phyloP scores from a whole-genome alignment of 2,329 filamentous ascomycete species.

The Myriosclerotinia scirpicola region DNA sequence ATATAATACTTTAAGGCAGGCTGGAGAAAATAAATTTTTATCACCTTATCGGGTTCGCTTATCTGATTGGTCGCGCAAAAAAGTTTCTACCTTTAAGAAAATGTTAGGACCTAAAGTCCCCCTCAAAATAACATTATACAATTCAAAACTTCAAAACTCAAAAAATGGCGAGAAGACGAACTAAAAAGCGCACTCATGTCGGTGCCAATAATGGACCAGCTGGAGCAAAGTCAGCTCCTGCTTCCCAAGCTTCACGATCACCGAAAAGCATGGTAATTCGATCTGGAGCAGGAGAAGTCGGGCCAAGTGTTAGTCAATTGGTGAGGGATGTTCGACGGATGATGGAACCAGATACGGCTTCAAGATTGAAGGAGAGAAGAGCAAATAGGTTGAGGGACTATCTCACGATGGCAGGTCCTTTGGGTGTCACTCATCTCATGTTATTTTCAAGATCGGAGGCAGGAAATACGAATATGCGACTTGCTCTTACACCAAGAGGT shows the following conservation, averaged over 20 bases:
- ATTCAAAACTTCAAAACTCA: constrained; percentile 21
- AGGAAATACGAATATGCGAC: constrained; percentile 88
- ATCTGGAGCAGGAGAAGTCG: constrained; percentile 90
- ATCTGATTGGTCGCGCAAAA: constrained; percentile 37
- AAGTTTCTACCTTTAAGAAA: constrained; percentile 24
- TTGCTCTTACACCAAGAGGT: constrained; percentile 84
- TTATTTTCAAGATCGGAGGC: constrained; percentile 87
- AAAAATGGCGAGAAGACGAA: constrained; percentile 74
- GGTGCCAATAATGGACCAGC: constrained; percentile 57
- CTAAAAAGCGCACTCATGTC: constrained; percentile 86
- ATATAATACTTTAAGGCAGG: background rate
- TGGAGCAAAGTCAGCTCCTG: constrained; percentile 53
- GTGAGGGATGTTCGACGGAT: constrained; percentile 87
- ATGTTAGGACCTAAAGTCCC: constrained; percentile 15
- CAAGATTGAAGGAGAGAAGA: constrained; percentile 82
- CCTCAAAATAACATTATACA: constrained; percentile 26
- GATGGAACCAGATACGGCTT: constrained; percentile 95
- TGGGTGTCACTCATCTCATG: constrained; percentile 89
- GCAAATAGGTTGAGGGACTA: constrained; percentile 90
- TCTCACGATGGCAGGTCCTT: constrained; percentile 88
- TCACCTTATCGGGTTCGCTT: constrained; percentile 38
- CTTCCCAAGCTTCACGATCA: constrained; percentile 58
- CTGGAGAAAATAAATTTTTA: constrained; percentile 35
- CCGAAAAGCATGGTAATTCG: constrained; percentile 99
- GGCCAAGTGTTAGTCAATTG: constrained; percentile 85